Percentiles rank a stretch among this genome's conserved stretches.
phyloP scores from a whole-genome alignment of 495 filamentous ascomycete genomes.

The Neurospora terricola region DNA sequence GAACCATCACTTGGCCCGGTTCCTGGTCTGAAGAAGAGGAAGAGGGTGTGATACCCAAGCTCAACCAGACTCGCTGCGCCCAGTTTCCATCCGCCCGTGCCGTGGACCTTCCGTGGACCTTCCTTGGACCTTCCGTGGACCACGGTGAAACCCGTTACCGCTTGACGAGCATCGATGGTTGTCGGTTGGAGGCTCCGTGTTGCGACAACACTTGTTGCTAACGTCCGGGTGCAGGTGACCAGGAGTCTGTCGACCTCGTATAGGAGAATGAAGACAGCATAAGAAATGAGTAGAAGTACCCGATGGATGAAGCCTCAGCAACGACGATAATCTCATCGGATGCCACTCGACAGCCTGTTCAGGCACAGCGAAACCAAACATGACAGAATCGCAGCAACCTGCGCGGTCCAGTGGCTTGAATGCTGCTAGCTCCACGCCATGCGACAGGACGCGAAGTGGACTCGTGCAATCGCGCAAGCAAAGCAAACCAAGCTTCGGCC shows the following conservation, averaged over 20 bases:
- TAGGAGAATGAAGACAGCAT: not conserved
- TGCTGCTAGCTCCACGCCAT: not conserved
- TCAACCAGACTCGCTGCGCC: not conserved
- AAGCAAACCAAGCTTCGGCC: not conserved
- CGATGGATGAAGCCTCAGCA: not conserved
- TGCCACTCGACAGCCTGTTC: not conserved
- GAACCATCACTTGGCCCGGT: not conserved
- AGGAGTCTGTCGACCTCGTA: not conserved
- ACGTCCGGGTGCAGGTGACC: not conserved
- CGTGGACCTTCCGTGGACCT: not conserved
- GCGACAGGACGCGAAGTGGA: not conserved
- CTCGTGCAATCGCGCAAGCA: not conserved
- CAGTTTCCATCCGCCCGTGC: not conserved
- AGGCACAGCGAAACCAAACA: not conserved
- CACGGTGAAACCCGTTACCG: not conserved
- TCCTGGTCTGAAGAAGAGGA: not conserved
- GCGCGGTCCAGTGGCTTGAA: not conserved
- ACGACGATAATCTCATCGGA: not conserved
- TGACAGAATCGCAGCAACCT: not conserved
- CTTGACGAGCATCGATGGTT: not conserved
- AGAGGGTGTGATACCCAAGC: not conserved
- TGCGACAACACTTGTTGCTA: not conserved
- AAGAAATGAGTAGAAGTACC: not conserved
- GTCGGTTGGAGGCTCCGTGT: not conserved
- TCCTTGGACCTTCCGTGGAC: not conserved